Conservation (phyloP, 495 filamentous ascomycete species). For the Terfezia claveryi region DNA sequence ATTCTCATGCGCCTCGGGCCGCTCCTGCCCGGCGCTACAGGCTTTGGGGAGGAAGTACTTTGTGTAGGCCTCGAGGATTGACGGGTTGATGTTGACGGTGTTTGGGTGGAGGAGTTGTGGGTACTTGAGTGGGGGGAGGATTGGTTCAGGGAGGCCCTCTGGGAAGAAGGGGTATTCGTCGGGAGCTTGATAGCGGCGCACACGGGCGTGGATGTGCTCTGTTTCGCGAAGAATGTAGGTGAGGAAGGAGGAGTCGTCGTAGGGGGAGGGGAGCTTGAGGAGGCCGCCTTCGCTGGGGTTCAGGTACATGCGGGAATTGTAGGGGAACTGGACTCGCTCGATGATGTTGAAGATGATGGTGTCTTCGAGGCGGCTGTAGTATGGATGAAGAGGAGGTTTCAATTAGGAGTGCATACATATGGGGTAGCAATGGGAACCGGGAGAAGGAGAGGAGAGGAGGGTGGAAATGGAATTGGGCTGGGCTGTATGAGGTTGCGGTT, state of each 20-base stretch:
- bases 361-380: slow-evolving; percentile 73
- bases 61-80: slow-evolving; percentile 70
- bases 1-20: slow-evolving; percentile 75
- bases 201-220: slow-evolving; percentile 75
- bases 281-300: slow-evolving; percentile 33
- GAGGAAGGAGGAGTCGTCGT: slow-evolving; percentile 45
- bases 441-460: neutral
- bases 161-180: slow-evolving; percentile 99
- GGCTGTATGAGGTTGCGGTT: no score
- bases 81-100: slow-evolving; percentile 71
- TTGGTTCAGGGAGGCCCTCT: slow-evolving; percentile 50
- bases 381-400: neutral
- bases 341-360: slow-evolving; percentile 98
- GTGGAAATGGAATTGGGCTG: slow-evolving; percentile 15
- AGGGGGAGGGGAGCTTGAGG: slow-evolving; percentile 42
- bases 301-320: slow-evolving; percentile 68
- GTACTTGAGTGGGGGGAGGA: slow-evolving; percentile 74
- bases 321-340: slow-evolving; percentile 90
- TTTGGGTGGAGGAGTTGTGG: slow-evolving; percentile 82
- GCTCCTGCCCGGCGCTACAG: slow-evolving; percentile 49
- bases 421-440: neutral
- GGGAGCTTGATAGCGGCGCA: slow-evolving; percentile 85
- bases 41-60: slow-evolving; percentile 59
- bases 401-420: neutral
- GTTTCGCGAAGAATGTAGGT: slow-evolving; percentile 85